These are phyloP conservation scores for Candida sphagnicola DNA, from an alignment of 805 yeast species.

Conservation along the genomic window DNA sequence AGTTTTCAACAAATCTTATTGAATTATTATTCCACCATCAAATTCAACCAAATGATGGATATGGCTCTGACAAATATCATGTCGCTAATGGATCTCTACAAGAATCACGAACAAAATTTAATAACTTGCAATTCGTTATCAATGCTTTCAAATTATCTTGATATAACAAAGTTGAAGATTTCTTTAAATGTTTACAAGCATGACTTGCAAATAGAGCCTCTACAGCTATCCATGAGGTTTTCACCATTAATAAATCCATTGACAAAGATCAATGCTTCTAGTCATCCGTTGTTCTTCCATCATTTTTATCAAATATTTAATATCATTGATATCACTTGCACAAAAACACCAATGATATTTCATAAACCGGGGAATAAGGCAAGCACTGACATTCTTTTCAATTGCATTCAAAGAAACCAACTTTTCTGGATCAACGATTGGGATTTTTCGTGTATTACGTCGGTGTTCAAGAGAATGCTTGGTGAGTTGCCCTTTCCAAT, in stretches of 20 bases:
- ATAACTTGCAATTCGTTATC: conserved; percentile 47
- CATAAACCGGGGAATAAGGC: conserved; percentile 54
- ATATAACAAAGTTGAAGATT: conserved; percentile 72
- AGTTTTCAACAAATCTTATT: conserved; percentile 69
- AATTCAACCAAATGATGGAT: conserved; percentile 25
- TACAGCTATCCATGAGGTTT: conserved; percentile 11
- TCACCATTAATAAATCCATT: conserved; percentile 19
- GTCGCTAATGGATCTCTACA: background rate
- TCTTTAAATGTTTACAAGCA: conserved; percentile 71
- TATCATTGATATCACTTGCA: conserved; percentile 42
- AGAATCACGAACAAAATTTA: conserved; percentile 10
- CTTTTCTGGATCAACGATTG: conserved; percentile 51
- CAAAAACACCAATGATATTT: conserved; percentile 43
- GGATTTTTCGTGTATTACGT: conserved; percentile 50
- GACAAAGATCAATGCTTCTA: conserved; percentile 13
- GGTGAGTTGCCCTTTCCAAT: conserved; percentile 52
- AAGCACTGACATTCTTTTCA: conserved; percentile 42
- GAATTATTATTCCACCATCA: conserved; percentile 46
- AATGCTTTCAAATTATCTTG: conserved; percentile 58
- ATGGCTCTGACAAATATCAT: background rate
- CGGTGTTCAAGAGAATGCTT: conserved; percentile 43
- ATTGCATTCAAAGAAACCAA: conserved; percentile 53
- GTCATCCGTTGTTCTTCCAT: conserved; percentile 23
- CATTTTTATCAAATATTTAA: conserved; percentile 51
- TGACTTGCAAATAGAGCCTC: conserved; percentile 52